Conservation (phyloP, 257 asterid genomes). For the Nicotiana undulata region DNA sequence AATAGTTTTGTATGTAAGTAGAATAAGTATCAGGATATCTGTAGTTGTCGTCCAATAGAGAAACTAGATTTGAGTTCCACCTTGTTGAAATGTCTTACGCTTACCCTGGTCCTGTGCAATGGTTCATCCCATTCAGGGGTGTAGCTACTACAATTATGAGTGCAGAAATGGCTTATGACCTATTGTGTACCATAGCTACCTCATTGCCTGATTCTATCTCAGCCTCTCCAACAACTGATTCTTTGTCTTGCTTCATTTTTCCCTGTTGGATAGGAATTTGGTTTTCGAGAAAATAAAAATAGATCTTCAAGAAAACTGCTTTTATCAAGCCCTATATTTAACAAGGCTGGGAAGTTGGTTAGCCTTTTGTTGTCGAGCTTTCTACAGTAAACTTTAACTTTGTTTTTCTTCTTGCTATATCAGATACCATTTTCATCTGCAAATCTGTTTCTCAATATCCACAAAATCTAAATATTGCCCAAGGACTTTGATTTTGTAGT, state of each 20-base stretch:
- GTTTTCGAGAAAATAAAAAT: neutral
- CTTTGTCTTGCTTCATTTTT: neutral
- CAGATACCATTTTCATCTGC: neutral
- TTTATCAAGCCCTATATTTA: neutral
- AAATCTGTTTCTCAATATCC: neutral
- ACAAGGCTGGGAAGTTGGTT: neutral
- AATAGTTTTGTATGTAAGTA: neutral
- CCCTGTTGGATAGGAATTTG: neutral
- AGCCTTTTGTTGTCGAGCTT: neutral
- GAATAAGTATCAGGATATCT: neutral
- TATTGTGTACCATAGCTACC: too few relatives aligned
- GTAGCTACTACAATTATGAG: too few relatives aligned
- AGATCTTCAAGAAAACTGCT: neutral
- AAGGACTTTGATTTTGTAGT: too few relatives aligned
- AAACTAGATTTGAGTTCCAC: too few relatives aligned
- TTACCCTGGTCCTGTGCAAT: too few relatives aligned
- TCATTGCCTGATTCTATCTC: neutral
- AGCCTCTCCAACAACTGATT: too few relatives aligned
- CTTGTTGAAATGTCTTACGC: too few relatives aligned
- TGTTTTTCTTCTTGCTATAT: conserved; percentile 6
- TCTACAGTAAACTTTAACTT: neutral
- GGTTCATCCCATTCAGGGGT: too few relatives aligned
- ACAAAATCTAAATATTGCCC: neutral
- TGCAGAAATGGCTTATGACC: neutral
- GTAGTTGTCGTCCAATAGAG: too few relatives aligned